Conservation (phyloP, 805 yeast species). For the Sugiyamaella chiloensis region DNA sequence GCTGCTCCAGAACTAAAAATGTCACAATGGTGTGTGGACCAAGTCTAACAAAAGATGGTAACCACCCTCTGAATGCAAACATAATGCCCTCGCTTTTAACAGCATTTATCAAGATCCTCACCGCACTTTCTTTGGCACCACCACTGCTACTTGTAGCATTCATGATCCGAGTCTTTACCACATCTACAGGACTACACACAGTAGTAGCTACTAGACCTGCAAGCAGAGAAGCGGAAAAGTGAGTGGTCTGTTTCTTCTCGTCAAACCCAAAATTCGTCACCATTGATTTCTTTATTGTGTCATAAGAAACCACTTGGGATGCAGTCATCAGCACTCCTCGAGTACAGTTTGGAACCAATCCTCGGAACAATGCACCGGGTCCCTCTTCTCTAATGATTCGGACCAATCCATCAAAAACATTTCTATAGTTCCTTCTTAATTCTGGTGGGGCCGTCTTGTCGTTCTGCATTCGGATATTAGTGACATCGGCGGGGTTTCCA, state of each 20-base stretch:
- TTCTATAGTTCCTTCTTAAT: slow-evolving; percentile 66
- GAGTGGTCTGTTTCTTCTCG: slow-evolving; percentile 63
- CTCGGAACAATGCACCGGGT: slow-evolving; percentile 57
- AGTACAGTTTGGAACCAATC: slow-evolving; percentile 70
- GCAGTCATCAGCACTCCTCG: slow-evolving; percentile 89
- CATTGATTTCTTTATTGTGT: slow-evolving; percentile 61
- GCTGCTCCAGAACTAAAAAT: slow-evolving; percentile 39
- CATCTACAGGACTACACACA: slow-evolving; percentile 90
- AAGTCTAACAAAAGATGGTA: slow-evolving; percentile 78
- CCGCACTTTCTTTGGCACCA: slow-evolving; percentile 40
- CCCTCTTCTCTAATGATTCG: slow-evolving; percentile 64
- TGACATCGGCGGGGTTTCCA: slow-evolving; percentile 87
- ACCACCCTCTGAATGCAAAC: slow-evolving; percentile 89
- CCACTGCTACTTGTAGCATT: slow-evolving; percentile 41
- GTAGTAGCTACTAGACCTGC: slow-evolving; percentile 91
- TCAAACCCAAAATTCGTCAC: slow-evolving; percentile 51
- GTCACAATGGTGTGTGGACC: slow-evolving; percentile 61
- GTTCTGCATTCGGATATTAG: slow-evolving; percentile 87
- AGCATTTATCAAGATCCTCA: slow-evolving; percentile 50
- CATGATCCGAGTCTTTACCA: slow-evolving; percentile 85
- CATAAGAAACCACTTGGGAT: slow-evolving; percentile 85
- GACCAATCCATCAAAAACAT: slow-evolving; percentile 73
- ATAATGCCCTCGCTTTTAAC: slow-evolving; percentile 67
- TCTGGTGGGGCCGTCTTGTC: slow-evolving; percentile 66
- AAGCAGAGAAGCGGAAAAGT: slow-evolving; percentile 70